Evolutionary conservation across 208 protist genomes (phyloP).

Genomic region (Trypanosoma lewisi): DNA sequence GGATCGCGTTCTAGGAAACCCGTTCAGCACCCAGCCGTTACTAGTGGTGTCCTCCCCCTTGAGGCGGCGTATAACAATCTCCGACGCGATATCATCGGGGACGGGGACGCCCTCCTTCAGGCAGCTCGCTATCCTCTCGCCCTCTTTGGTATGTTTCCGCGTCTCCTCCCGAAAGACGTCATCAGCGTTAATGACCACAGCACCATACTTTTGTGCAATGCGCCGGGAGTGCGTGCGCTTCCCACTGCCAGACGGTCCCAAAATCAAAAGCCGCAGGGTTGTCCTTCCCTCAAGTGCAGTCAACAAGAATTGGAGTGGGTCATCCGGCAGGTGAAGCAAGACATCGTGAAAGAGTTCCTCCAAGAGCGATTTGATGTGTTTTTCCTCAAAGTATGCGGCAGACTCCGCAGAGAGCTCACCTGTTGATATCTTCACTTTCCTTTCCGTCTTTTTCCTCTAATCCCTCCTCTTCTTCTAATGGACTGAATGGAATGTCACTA

Average conservation of each 20-base stretch:
- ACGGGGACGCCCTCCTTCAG: conserved; percentile 65
- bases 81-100: conserved; percentile 75
- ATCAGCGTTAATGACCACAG: conserved; percentile 79
- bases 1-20: conserved; percentile 69
- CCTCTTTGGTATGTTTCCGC: conserved; percentile 37
- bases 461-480: too few species aligned
- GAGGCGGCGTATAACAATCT: conserved; percentile 60
- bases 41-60: conserved; percentile 32
- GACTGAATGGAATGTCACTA: too few species aligned
- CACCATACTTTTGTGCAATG: conserved; percentile 79
- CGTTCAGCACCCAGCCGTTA: conserved; percentile 82
- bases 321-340: conserved; percentile 53
- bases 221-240: conserved; percentile 89
- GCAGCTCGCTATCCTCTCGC: conserved; percentile 44
- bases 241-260: conserved; percentile 83
- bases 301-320: conserved; percentile 67
- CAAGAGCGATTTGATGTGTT: conserved; percentile 60
- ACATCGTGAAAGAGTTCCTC: conserved; percentile 83
- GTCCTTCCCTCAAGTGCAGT: conserved; percentile 38
- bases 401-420: conserved; percentile 57
- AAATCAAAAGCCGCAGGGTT: conserved; percentile 62
- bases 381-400: conserved; percentile 68
- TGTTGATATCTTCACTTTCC: conserved; percentile 47
- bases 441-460: neutral
- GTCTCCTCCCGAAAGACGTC: conserved; percentile 67